Conservation (phyloP, 768 basidiomycete species). For the Harrya chromipes region DNA sequence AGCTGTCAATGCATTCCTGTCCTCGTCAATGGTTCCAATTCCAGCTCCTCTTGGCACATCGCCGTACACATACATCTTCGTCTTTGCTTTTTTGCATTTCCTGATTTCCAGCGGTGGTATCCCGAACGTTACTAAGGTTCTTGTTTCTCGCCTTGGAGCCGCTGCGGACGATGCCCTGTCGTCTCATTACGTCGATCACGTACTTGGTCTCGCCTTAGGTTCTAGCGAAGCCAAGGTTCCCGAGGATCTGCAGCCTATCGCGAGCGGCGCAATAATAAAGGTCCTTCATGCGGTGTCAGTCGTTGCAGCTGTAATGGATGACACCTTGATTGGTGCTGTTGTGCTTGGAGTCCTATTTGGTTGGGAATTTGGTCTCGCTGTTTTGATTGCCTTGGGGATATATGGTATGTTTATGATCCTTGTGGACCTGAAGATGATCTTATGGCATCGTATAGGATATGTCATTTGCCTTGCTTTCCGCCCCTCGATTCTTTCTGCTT, state of each 20-base stretch:
- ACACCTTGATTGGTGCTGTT: constrained; percentile 68
- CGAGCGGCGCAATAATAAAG: constrained; percentile 13
- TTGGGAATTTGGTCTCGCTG: constrained; percentile 63
- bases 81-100: constrained; percentile 69
- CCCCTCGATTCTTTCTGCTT: constrained; percentile 8
- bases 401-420: constrained; percentile 50
- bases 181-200: constrained; percentile 73
- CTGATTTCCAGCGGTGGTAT: constrained; percentile 77
- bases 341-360: constrained; percentile 63
- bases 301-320: constrained; percentile 78
- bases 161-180: constrained; percentile 68
- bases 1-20: constrained; percentile 19
- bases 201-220: constrained; percentile 81
- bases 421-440: neutral
- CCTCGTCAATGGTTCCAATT: constrained; percentile 18
- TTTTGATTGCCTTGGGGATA: constrained; percentile 69
- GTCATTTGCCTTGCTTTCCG: constrained; percentile 7
- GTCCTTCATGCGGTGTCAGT: constrained; percentile 41
- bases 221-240: constrained; percentile 81
- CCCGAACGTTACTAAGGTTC: constrained; percentile 59
- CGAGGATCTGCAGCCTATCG: constrained; percentile 43
- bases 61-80: constrained; percentile 67
- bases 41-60: constrained; percentile 34
- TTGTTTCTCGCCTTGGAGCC: constrained; percentile 90
- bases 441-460: constrained; percentile 14